A percentile compares a stretch with the other conserved stretches of the same genome.
phyloP scores from a whole-genome alignment of 371 early-diverging fungal species.

The Rhizopus arrhizus region DNA sequence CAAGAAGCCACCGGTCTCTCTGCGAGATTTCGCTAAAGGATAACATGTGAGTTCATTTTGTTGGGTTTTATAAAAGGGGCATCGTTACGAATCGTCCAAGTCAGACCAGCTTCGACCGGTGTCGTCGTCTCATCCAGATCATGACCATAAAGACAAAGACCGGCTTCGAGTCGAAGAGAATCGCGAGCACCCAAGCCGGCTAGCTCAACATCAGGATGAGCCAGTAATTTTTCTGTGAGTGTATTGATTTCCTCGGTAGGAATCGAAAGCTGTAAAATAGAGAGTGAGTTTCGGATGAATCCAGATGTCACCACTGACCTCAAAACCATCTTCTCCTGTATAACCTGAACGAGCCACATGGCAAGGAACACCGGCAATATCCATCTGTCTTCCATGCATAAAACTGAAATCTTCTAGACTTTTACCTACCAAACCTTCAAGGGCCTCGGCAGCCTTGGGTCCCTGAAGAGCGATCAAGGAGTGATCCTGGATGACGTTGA shows the following conservation, averaged over 20 bases:
- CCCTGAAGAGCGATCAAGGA: slow-evolving; percentile 94
- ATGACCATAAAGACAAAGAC: slow-evolving; percentile 95
- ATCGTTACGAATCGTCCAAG: slow-evolving; percentile 90
- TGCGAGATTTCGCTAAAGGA: slow-evolving; percentile 77
- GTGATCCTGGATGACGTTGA: slow-evolving; percentile 81
- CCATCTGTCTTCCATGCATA: slow-evolving; percentile 82
- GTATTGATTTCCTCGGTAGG: slow-evolving; percentile 66
- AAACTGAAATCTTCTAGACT: slow-evolving; percentile 76
- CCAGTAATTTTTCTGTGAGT: slow-evolving; percentile 74
- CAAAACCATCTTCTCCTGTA: slow-evolving; percentile 99
- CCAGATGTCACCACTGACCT: slow-evolving; percentile 54
- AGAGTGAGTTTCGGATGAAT: background rate
- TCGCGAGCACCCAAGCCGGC: slow-evolving; percentile 97
- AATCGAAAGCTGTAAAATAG: slow-evolving; percentile 80
- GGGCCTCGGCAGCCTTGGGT: slow-evolving; percentile 70
- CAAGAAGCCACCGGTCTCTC: slow-evolving; percentile 90
- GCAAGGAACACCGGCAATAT: slow-evolving; percentile 77
- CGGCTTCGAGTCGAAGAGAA: slow-evolving; percentile 94
- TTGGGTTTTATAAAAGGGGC: background rate
- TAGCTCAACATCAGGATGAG: slow-evolving; percentile 79
- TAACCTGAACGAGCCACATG: slow-evolving; percentile 96
- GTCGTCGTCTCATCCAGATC: slow-evolving; percentile 92
- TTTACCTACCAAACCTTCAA: slow-evolving; percentile 57
- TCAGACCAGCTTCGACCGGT: slow-evolving; percentile 91
- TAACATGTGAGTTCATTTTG: background rate